Evolutionary conservation across 208 protist genomes (phyloP).

Genomic region (Naegleria lovaniensis): DNA sequence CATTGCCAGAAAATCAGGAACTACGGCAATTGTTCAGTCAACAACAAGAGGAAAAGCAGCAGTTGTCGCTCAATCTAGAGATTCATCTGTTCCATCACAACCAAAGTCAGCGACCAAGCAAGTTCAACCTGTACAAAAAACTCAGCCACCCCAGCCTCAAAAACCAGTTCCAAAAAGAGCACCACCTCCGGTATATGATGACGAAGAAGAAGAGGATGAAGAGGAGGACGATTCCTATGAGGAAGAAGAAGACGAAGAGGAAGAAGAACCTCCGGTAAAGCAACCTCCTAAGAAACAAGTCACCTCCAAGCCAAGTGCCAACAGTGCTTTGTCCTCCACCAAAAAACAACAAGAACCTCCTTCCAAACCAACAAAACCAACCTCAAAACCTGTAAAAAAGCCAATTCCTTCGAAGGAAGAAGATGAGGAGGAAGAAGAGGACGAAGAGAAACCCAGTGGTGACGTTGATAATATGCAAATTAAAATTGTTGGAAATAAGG

Average conservation of each 20-base stretch:
- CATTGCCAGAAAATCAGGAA: neutral
- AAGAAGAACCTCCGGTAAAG: constrained; percentile 9
- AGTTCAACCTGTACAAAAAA: too few species aligned
- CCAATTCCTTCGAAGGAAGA: neutral
- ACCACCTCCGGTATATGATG: neutral
- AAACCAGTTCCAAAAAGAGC: neutral
- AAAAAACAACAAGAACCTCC: neutral
- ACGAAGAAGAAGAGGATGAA: neutral
- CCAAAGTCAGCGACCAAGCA: neutral
- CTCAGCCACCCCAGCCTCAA: neutral
- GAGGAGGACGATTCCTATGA: neutral
- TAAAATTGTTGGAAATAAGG: neutral
- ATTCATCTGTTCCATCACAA: neutral
- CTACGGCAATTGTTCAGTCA: neutral
- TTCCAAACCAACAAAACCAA: neutral
- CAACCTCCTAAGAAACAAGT: neutral
- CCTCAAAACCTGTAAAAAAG: neutral
- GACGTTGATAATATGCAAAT: neutral
- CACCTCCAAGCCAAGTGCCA: neutral
- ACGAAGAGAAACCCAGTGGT: neutral
- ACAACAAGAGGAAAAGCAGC: neutral
- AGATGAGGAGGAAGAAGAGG: neutral
- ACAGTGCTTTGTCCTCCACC: neutral
- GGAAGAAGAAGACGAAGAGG: constrained; percentile 29
- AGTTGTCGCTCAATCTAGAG: neutral